Base-by-base conservation (phyloP, 495 filamentous ascomycete genomes). In the Cenococcum geophilum region DNA sequence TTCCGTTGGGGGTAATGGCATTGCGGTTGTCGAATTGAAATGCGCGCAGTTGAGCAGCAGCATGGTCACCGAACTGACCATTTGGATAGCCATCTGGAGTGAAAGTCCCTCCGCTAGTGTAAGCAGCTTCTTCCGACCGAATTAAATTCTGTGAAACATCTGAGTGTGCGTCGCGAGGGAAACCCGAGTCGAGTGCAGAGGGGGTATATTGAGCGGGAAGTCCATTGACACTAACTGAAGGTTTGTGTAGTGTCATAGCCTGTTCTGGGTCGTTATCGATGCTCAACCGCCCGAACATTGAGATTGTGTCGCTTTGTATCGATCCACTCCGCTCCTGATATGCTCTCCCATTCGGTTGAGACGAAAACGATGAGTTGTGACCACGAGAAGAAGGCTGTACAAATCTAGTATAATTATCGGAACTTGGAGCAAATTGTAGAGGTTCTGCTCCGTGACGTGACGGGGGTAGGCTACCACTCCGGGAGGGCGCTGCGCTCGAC, bases 381-480 rank as follows among this genome's bases (percentile, higher is more conserved):
- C 51, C 54, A 47, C 47, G 47, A 48, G 58, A 49, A 14, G 27
- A 49, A 59, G 27, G 8, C 32, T 47, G 63, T 10, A 42, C n/a
- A 27, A 50, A 59, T 34, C 63, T 55, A 18, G 59, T 49, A 45
- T 59, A 64, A 35, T 32, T 43, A 10, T 68, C 64, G 12, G 56
- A 8, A 21, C 22, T 55, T 50, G 63, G 62, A 18, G 59, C 21
- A 42, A 62, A 70, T 58, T 66, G 63, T 12, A 58, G 1, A 18
- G 67, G 69, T 27, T 73, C 70, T n/a, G 59, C 63, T 20, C 72
- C 69, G 48, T 76, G 70, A 21, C 72, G 70, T 27, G 76, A 78
- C 0, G 74, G 69, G 43, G 76, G 75, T 22, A 76, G 58, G 58
- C 75, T 78, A 18, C 68, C 73, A 40, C 67, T 75, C 16, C 74